These are phyloP conservation scores for Dactylis glomerata DNA, from an alignment of 176 grass and related monocot genomes.

Conservation along the genomic window DNA sequence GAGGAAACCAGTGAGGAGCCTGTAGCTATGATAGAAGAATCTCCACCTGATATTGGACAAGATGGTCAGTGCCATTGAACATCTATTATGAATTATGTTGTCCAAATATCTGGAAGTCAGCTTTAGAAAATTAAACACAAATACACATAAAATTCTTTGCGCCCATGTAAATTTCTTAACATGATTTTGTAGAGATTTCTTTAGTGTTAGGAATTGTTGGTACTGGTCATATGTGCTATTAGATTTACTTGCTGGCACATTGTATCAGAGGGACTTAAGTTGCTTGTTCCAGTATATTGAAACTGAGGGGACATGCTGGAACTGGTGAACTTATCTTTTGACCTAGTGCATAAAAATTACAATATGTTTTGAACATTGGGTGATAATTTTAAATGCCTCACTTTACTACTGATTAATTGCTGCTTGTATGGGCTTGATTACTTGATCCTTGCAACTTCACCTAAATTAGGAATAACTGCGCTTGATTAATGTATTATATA, in stretches of 20 bases:
- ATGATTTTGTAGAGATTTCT: background rate
- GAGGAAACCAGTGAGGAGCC: conserved; percentile 70
- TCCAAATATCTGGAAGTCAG: background rate
- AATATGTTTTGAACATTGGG: background rate
- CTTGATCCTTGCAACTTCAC: background rate
- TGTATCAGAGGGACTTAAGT: background rate
- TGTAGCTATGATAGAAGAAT: conserved; percentile 88
- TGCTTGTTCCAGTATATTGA: background rate
- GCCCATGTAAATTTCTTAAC: background rate
- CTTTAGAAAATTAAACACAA: background rate
- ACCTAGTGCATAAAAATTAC: background rate
- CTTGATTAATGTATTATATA: background rate
- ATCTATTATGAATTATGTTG: conserved; percentile 5
- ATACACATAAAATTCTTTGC: background rate
- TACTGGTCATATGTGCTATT: background rate
- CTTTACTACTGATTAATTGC: background rate
- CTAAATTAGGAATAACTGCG: background rate
- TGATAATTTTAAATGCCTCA: background rate
- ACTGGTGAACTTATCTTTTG: background rate
- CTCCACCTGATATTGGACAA: conserved; percentile 57
- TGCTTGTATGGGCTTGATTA: conserved; percentile 2
- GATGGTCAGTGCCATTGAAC: conserved; percentile 45
- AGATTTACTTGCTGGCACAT: background rate
- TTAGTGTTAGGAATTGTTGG: background rate
- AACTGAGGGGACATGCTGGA: conserved; percentile 1